Evolutionary conservation across 2,329 filamentous ascomycete genomes (phyloP).

Genomic region (Pseudogymnoascus sp.): DNA sequence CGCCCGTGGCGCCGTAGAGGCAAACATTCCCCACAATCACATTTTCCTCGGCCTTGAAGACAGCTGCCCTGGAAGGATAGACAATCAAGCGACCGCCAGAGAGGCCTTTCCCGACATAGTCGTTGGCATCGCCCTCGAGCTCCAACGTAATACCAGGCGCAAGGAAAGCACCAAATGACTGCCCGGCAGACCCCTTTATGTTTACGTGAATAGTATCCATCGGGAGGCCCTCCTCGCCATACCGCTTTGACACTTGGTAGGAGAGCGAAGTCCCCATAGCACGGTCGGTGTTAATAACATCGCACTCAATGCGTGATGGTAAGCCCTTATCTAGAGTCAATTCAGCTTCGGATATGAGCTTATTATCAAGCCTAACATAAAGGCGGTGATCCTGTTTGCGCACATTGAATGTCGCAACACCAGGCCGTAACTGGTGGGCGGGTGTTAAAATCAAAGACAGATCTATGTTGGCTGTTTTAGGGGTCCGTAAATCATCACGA

Average conservation of each 20-base stretch:
- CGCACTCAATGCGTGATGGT: conserved; percentile 87
- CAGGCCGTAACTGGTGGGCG: conserved; percentile 89
- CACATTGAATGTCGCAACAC: conserved; percentile 94
- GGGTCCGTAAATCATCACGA: conserved; percentile 77
- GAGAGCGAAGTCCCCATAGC: conserved; percentile 88
- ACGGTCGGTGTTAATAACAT: conserved; percentile 94
- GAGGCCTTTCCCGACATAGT: conserved; percentile 93
- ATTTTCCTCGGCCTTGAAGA: conserved; percentile 96
- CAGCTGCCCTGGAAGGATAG: conserved; percentile 81
- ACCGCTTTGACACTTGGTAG: conserved; percentile 90
- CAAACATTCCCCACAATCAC: conserved; percentile 90
- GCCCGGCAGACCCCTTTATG: conserved; percentile 90
- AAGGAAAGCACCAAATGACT: conserved; percentile 92
- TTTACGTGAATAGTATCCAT: conserved; percentile 93
- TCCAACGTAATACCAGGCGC: conserved; percentile 90
- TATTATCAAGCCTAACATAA: conserved; percentile 90
- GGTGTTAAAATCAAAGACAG: conserved; percentile 87
- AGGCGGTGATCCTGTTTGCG: conserved; percentile 95
- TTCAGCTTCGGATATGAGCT: conserved; percentile 92
- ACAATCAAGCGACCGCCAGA: conserved; percentile 89
- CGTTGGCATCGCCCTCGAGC: conserved; percentile 91
- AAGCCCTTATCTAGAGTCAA: conserved; percentile 90
- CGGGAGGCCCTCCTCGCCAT: conserved; percentile 80
- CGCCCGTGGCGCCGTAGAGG: conserved; percentile 85
- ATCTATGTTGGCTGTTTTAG: conserved; percentile 89